Percentiles rank a stretch among this genome's conserved stretches.
Evolutionary conservation across 139 green algal species (phyloP).

Genomic region (Zygnema circumcarinatum): DNA sequence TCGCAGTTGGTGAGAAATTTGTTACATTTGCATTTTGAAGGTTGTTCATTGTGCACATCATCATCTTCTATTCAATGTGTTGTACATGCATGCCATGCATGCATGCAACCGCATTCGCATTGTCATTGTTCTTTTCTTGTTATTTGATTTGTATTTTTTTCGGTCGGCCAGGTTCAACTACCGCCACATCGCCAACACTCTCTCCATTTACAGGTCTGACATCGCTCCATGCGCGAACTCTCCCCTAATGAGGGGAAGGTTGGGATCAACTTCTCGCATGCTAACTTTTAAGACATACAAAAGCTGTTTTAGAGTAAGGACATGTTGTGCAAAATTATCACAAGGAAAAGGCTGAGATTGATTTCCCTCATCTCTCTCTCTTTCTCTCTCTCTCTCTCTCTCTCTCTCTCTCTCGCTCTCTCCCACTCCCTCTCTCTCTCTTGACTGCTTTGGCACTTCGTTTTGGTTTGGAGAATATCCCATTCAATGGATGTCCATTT

Average conservation of each 20-base stretch:
- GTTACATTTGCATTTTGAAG: too few species aligned
- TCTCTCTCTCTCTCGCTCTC: neutral
- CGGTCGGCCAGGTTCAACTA: constrained; percentile 66
- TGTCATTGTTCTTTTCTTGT: neutral
- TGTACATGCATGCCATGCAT: too few species aligned
- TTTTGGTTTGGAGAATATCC: too few species aligned
- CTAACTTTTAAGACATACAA: neutral
- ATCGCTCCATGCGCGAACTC: neutral
- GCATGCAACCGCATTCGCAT: neutral
- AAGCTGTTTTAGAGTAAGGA: neutral
- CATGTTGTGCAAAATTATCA: neutral
- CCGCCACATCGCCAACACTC: constrained; percentile 65
- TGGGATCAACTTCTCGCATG: neutral
- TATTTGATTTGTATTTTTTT: neutral
- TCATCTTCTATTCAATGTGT: neutral
- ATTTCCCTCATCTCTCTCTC: neutral
- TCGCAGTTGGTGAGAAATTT: too few species aligned
- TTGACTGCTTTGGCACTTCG: too few species aligned
- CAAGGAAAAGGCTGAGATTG: too few species aligned
- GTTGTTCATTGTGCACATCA: constrained; percentile 19
- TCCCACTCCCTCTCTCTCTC: neutral
- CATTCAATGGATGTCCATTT: neutral
- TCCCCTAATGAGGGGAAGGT: too few species aligned
- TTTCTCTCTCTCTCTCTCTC: neutral
- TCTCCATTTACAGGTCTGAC: constrained; percentile 59